Base-by-base conservation (phyloP, 2,329 filamentous ascomycete genomes). In the Acephala macrosclerotiorum region DNA sequence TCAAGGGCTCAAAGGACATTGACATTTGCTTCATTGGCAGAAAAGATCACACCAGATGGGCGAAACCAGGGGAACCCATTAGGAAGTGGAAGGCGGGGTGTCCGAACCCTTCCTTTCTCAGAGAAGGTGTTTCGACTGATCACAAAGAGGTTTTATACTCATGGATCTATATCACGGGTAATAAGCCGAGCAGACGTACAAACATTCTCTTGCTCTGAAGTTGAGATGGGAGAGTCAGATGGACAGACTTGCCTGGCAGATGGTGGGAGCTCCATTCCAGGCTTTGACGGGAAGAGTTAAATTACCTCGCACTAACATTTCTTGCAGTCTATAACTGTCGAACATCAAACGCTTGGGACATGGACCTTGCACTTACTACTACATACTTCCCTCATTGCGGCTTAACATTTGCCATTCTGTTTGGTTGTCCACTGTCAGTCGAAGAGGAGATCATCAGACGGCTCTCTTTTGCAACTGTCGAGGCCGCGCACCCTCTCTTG, bases 401-500 rank as follows among this genome's bases (percentile, higher is more conserved):
- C 33, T 40, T 64, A 40, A 64, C 55, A 9, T 64, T 59, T 42
- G 61, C 61, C 29, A 55, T 64, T 20, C 18, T 64, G 56, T 64
- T 64, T 25, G 61, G 61, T 22, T 64, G 61, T 35, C 42, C 61
- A 40, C 29, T 64, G 38, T 59, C 61, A n/a, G 29, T 64, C 33
- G 61, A 64, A 55, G 61, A 53, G 40, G 61, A 58, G 29, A 53
- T 64, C n/a, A 20, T 64, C 18, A 64, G 29, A 42, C 38, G 61
- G 16, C 56, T 64, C 42, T 26, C 40, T 25, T 40, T 56, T 42
- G 61, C 40, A 22, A 47, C 56, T 8, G 56, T 29, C 18, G 61
- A 64, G 33, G 61, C 61, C 25, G 36, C 56, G 0, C 71, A 78
- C 42, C 77, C 77, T 1, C 51, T 78, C 1, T 53, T 78, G 0